Conservation (phyloP, 1,139 yeast species). For the Debaryomyces udenii region DNA sequence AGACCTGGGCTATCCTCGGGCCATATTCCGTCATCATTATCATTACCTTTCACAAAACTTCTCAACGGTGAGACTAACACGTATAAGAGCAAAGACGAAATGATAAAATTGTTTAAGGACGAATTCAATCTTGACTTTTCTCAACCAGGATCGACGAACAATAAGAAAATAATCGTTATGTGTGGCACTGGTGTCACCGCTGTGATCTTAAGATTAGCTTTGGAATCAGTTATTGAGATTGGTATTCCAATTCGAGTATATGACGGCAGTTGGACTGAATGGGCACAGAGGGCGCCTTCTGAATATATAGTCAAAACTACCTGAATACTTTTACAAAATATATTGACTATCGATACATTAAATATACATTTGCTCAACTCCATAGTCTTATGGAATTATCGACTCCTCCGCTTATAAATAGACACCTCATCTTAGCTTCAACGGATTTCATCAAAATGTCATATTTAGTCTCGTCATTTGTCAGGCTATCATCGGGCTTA, state of each 20-base stretch:
- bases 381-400: slow-evolving; percentile 58
- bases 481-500: slow-evolving; percentile 19
- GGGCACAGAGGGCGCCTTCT: slow-evolving; percentile 50
- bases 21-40: slow-evolving; percentile 79
- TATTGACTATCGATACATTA: slow-evolving; percentile 5
- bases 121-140: slow-evolving; percentile 41
- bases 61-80: slow-evolving; percentile 50
- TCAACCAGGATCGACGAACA: slow-evolving; percentile 24
- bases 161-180: slow-evolving; percentile 67
- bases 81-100: slow-evolving; percentile 51
- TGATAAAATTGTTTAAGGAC: slow-evolving; percentile 46
- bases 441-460: slow-evolving; percentile 25
- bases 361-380: slow-evolving; percentile 30
- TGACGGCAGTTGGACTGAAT: slow-evolving; percentile 95
- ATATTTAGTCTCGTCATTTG: slow-evolving; percentile 18
- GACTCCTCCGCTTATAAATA: slow-evolving; percentile 62
- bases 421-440: slow-evolving; percentile 54
- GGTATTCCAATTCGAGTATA: slow-evolving; percentile 71
- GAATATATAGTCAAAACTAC: slow-evolving; percentile 33
- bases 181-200: slow-evolving; percentile 98
- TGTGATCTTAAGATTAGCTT: slow-evolving; percentile 65
- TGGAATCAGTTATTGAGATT: slow-evolving; percentile 55
- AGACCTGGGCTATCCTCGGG: slow-evolving; percentile 87
- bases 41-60: slow-evolving; percentile 73
- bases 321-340: slow-evolving; percentile 3